A percentile compares a stretch with the other conserved stretches of the same genome.
phyloP scores from a whole-genome alignment of 345 rosid genomes.

The Gossypium rotundifolium region DNA sequence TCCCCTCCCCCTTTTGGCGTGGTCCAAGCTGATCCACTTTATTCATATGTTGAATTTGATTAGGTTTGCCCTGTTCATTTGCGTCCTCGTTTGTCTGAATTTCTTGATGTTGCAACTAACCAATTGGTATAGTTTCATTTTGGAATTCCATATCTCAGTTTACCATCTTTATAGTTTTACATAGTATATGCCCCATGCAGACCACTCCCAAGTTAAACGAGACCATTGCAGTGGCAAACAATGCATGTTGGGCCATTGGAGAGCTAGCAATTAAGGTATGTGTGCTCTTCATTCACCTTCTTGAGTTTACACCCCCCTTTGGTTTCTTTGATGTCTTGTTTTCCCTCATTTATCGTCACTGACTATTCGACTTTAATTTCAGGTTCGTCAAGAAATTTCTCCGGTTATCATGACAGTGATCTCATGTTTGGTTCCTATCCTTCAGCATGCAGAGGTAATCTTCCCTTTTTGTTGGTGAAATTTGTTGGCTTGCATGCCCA shows the following conservation, averaged over 20 bases:
- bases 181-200: slow-evolving; percentile 36
- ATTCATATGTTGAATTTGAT: slow-evolving; percentile 1
- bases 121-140: slow-evolving; percentile 60
- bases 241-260: slow-evolving; percentile 99
- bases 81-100: slow-evolving; percentile 59
- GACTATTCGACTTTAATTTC: slow-evolving; percentile 17
- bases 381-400: slow-evolving; percentile 88
- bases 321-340: neutral
- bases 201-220: slow-evolving; percentile 54
- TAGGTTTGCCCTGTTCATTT: slow-evolving; percentile 71
- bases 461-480: neutral
- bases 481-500: neutral
- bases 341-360: neutral
- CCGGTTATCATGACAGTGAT: slow-evolving; percentile 70
- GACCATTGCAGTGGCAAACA: slow-evolving; percentile 82
- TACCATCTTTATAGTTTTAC: neutral
- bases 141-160: slow-evolving; percentile 12
- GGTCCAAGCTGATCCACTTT: neutral
- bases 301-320: neutral
- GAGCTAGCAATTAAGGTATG: slow-evolving; percentile 90
- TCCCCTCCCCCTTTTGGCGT: too few relatives aligned
- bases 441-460: slow-evolving; percentile 71
- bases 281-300: neutral
- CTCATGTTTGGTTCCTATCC: slow-evolving; percentile 66
- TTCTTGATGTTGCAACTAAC: slow-evolving; percentile 65